Evolutionary conservation across 2,329 filamentous ascomycete species (phyloP).

Genomic region (Emmonsiellopsis sp.): DNA sequence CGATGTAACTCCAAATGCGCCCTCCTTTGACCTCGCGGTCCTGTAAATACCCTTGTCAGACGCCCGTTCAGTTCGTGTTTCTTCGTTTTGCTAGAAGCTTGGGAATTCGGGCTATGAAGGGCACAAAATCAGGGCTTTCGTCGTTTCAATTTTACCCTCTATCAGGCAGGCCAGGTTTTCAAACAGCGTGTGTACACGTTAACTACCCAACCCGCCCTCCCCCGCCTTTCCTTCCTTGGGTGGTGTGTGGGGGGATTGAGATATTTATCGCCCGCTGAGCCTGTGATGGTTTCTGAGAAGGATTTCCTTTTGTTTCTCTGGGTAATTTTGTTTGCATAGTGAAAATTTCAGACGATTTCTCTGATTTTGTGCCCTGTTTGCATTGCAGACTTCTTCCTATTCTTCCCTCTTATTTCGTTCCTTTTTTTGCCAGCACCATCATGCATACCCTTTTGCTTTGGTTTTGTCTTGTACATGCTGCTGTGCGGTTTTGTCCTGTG

Average conservation of each 20-base stretch:
- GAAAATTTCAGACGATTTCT: not conserved
- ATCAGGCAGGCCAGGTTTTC: not conserved
- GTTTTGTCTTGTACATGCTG: not conserved
- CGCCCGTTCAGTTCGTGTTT: not conserved
- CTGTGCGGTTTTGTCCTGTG: no score
- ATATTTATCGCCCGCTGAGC: not conserved
- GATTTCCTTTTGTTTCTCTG: not conserved
- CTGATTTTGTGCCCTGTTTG: not conserved
- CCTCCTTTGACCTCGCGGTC: conserved; percentile 4
- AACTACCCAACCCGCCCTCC: not conserved
- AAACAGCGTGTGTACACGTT: not conserved
- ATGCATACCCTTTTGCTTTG: not conserved
- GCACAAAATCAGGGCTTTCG: not conserved
- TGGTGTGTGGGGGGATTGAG: not conserved
- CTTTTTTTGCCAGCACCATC: not conserved
- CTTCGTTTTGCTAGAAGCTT: not conserved
- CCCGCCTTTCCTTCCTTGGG: not conserved
- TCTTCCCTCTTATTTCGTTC: not conserved
- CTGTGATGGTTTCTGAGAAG: not conserved
- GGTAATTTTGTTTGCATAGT: not conserved
- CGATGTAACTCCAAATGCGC: conserved; percentile 15
- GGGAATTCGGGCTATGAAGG: not conserved
- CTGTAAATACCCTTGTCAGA: not conserved
- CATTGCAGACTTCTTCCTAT: not conserved
- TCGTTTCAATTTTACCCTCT: not conserved